Evolutionary conservation across 257 asterid genomes (phyloP).

Genomic region (Solanum chilense): DNA sequence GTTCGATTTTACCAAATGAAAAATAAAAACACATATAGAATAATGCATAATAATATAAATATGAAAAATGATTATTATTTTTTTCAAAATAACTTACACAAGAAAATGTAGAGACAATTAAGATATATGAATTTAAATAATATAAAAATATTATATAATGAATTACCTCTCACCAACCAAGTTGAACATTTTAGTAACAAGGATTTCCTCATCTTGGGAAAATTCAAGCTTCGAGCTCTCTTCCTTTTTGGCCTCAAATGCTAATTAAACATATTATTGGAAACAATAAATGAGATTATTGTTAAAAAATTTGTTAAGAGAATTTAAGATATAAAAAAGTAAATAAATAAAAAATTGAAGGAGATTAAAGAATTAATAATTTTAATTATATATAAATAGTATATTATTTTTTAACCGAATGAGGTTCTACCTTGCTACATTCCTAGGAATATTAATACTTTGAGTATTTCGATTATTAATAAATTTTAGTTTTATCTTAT

Average conservation of each 20-base stretch:
- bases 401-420: too few relatives aligned
- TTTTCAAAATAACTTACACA: background rate
- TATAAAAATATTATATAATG: too few relatives aligned
- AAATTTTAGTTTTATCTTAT: too few relatives aligned
- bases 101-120: background rate
- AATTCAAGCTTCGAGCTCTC: conserved; percentile 6
- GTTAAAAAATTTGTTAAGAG: background rate
- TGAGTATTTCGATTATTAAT: background rate
- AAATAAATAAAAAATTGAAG: too few relatives aligned
- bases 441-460: too few relatives aligned
- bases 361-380: background rate
- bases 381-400: too few relatives aligned
- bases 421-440: background rate
- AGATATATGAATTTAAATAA: background rate
- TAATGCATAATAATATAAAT: background rate
- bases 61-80: too few relatives aligned
- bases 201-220: conserved; percentile 17
- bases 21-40: too few relatives aligned
- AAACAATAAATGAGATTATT: background rate
- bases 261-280: background rate
- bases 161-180: conserved; percentile 9
- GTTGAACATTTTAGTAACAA: conserved; percentile 16
- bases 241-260: background rate
- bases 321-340: too few relatives aligned
- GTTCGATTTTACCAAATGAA: accelerated